phyloP scores from a whole-genome alignment of 2,329 filamentous ascomycete genomes.

The Venturia nashicola region DNA sequence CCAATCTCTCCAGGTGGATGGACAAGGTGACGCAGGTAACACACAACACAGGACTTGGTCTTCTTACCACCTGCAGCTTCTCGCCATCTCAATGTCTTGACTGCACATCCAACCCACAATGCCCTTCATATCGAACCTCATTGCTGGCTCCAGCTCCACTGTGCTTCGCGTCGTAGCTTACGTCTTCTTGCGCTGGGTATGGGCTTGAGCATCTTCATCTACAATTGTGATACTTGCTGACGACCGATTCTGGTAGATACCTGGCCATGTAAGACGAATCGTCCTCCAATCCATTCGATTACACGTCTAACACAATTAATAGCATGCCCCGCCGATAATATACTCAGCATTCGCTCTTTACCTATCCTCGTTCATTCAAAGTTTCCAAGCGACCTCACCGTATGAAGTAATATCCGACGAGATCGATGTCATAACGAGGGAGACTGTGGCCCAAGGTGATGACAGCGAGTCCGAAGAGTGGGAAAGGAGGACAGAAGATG shows the following conservation, averaged over 20 bases:
- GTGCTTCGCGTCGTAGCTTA: constrained; percentile 39
- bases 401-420: constrained; percentile 47
- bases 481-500: constrained; percentile 29
- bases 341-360: constrained; percentile 56
- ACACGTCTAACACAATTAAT: constrained; percentile 12
- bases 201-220: constrained; percentile 11
- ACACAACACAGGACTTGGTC: neutral
- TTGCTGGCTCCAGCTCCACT: constrained; percentile 33
- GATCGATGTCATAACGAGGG: constrained; percentile 35
- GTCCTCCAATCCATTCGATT: constrained; percentile 12
- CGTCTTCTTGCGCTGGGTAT: constrained; percentile 52
- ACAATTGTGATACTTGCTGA: neutral
- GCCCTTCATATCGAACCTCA: constrained; percentile 22
- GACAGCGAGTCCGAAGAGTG: constrained; percentile 17
- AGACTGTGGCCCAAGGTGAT: constrained; percentile 22
- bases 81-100: neutral
- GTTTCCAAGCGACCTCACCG: constrained; percentile 43
- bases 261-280: constrained; percentile 12
- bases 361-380: constrained; percentile 48
- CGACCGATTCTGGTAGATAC: constrained; percentile 5
- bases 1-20: neutral
- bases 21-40: neutral
- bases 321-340: constrained; percentile 33
- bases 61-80: neutral
- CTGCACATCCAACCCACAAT: constrained; percentile 13